Base-by-base conservation (phyloP, 176 grass and related monocot species). In the Cenchrus fungigraminus region DNA sequence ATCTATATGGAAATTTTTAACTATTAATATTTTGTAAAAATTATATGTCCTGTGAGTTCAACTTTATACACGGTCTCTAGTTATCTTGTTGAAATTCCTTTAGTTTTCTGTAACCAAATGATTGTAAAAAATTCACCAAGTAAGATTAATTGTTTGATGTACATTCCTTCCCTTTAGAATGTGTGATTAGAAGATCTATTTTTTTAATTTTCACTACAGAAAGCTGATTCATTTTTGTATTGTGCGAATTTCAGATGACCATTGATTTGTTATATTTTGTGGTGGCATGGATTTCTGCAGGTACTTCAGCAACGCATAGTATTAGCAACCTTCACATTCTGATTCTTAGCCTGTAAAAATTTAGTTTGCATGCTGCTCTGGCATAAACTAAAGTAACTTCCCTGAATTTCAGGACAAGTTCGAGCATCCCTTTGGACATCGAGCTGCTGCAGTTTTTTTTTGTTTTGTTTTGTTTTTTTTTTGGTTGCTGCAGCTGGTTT, bases 331-430 rank as follows among this genome's bases (percentile, higher is more conserved):
- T 77, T 34, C 25, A 84, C 9, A 76, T 43, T 77, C 42, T 75
- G 2, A 65, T 40, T 63, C 28, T 32, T 67, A 32, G 8, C 37
- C 20, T 67, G 22, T 65, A 65, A 54, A 46, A 19, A n/a, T 44
- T 69, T 19, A 71, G 42, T 71, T 71, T 46, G 68, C 68, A 29
- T 9, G 32, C 34, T 76, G 37, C 49, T 66, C 34, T 68, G 59
- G 44, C 60, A 56, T 60, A n/a, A 52, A 74, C 60, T 75, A 65
- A 84, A 51, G 44, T 6, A 50, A 54, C 19, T 65, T 51, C 44
- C 49, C 44, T 74, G 28, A 8, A 53, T 84, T 84, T 64, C 58
- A 84, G 82, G 82, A 65, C 32, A 74, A 65, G 59, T 17, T 54
- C 75, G 12, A 64, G 44, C 8, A 49, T 68, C 50, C 62, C 62